A percentile compares a stretch with the other conserved stretches of the same genome.
Conservation (phyloP, 2,329 filamentous ascomycete species). For the Talaromyces sp. region DNA sequence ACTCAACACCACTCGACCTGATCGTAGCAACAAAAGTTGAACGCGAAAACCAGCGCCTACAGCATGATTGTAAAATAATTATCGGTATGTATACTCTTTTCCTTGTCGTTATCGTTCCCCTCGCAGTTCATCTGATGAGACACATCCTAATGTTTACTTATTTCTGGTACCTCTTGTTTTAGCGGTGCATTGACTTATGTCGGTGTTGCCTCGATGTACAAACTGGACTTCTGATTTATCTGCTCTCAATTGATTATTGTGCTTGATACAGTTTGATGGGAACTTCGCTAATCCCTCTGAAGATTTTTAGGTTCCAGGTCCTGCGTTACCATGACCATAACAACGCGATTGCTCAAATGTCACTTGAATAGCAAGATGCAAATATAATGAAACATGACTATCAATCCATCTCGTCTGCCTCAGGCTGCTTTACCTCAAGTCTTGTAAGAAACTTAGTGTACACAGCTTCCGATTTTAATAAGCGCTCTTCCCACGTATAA, state of each 20-base stretch:
- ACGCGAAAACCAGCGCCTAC: neutral
- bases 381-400: neutral
- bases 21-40: neutral
- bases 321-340: neutral
- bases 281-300: neutral
- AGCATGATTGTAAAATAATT: neutral
- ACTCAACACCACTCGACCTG: neutral
- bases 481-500: neutral
- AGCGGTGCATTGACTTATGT: constrained; percentile 49
- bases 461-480: neutral
- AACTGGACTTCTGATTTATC: constrained; percentile 74
- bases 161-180: constrained; percentile 99
- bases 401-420: neutral
- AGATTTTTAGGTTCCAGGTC: neutral
- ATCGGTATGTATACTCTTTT: constrained; percentile 10
- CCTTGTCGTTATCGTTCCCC: constrained; percentile 1
- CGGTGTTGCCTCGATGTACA: constrained; percentile 67
- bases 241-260: constrained; percentile 18
- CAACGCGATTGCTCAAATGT: neutral
- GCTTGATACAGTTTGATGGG: neutral
- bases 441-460: neutral
- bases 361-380: neutral
- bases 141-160: constrained; percentile 53
- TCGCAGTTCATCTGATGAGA: constrained; percentile 63
- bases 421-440: neutral